Evolutionary conservation across 2,329 filamentous ascomycete species (phyloP).

Genomic region (Colletotrichum lentis): DNA sequence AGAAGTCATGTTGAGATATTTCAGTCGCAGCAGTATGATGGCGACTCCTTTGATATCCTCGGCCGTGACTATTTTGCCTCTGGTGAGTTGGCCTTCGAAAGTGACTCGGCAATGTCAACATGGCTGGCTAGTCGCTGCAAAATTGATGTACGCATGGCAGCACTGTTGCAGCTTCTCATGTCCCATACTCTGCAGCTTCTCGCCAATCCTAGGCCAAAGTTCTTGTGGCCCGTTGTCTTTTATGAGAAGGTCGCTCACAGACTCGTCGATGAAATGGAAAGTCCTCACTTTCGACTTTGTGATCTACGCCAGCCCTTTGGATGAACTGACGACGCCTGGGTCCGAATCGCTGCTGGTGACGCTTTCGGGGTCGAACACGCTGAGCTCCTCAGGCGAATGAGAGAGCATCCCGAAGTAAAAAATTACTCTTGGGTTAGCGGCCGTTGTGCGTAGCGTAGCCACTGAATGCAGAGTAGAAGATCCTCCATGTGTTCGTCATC

Average conservation of each 20-base stretch:
- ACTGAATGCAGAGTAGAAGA: constrained; percentile 52
- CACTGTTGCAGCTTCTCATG: constrained; percentile 56
- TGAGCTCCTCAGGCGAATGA: constrained; percentile 1
- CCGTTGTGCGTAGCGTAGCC: constrained; percentile 53
- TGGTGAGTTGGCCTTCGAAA: background rate
- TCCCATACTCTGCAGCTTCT: constrained; percentile 46
- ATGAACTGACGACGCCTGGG: constrained; percentile 49
- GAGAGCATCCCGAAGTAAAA: constrained; percentile 45
- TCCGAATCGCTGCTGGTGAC: constrained; percentile 42
- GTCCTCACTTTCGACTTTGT: constrained; percentile 42
- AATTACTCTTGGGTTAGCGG: constrained; percentile 49
- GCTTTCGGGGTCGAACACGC: constrained; percentile 40
- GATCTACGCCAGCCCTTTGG: constrained; percentile 56
- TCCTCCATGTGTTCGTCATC: constrained; percentile 50
- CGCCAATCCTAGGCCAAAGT: constrained; percentile 46
- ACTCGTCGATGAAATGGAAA: constrained; percentile 62
- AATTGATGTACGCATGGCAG: constrained; percentile 50
- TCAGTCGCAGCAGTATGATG: constrained; percentile 49
- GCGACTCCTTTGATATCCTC: constrained; percentile 43
- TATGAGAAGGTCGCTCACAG: constrained; percentile 57
- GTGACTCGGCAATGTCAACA: background rate
- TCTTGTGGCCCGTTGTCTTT: constrained; percentile 45
- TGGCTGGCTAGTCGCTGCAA: background rate
- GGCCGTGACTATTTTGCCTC: background rate
- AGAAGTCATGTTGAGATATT: constrained; percentile 45